Conservation (phyloP, 176 grass and related monocot genomes). For the Echinochloa phyllopogon region DNA sequence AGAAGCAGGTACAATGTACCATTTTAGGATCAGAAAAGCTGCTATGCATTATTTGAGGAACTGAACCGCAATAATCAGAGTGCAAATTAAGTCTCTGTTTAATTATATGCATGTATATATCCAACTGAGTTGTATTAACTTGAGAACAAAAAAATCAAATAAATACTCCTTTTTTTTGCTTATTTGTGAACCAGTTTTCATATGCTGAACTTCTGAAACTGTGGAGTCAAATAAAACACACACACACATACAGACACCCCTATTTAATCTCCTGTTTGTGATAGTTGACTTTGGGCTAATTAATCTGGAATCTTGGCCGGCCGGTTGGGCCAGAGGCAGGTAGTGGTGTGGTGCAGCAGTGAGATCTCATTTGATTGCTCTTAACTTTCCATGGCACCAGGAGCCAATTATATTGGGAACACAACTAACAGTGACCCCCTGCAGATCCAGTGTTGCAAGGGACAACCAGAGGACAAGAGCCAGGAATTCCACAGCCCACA, state of each 20-base stretch:
- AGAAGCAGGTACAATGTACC: neutral
- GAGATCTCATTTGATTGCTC: constrained; percentile 52
- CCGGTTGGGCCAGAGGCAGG: constrained; percentile 13
- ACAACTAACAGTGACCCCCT: constrained; percentile 11
- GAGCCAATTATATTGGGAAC: constrained; percentile 35
- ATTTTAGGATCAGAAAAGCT: constrained; percentile 11
- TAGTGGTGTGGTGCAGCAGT: constrained; percentile 42
- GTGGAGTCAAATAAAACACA: neutral
- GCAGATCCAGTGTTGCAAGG: constrained; percentile 34
- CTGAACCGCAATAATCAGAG: constrained; percentile 8
- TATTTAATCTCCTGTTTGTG: neutral
- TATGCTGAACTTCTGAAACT: neutral
- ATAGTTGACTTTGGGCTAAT: constrained; percentile 27
- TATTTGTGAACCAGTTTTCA: neutral
- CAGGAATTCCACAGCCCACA: constrained; percentile 57
- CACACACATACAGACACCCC: neutral
- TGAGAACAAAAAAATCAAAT: neutral
- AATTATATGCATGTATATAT: neutral
- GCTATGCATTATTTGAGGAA: constrained; percentile 32
- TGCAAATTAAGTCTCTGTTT: neutral
- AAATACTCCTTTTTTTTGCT: neutral
- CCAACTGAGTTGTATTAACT: neutral
- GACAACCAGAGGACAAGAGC: constrained; percentile 44
- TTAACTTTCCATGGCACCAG: constrained; percentile 50
- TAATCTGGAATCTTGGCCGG: constrained; percentile 45